Evolutionary conservation across 2,329 filamentous ascomycete genomes (phyloP), one percentile per base, ranked within the genome.

Genomic region (Talaromyces islandicus): DNA sequence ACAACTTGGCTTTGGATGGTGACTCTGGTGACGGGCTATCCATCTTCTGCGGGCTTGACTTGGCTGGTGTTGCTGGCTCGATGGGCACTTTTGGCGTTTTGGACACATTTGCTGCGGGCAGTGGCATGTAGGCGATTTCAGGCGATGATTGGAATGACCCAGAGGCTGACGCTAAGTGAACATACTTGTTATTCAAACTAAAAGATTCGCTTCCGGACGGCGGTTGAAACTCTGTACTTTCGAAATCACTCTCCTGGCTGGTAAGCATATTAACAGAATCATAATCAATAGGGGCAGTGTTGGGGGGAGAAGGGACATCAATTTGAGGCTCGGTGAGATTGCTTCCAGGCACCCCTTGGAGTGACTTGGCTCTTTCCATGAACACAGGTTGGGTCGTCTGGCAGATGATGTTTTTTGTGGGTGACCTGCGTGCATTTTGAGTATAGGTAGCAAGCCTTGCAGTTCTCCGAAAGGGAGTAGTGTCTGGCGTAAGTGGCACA

Each of bases 401-500:
- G 63, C 71, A 67, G 30, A 68, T 67, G 56, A 69, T 67, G 62
- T 67, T 72, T 64, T 77, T 77, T 58, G 70, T 71, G 32, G 77
- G 76, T 24, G 76, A 77, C 25, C 71, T 65, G 54, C 76, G 71
- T 38, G 71, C 64, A 60, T 75, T 76, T 63, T 71, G 71, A 63
- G 71, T 71, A 58, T 76, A 73, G 51, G 72, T 71, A 60, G 70
- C 67, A 62, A 72, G 66, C 61, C 73, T 71, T 62, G 71, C 70
- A 57, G 73, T 70, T 65, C 71, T 69, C 66, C 73, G 76, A 67
- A 77, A 73, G 14, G 88, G 87, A 21, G 86, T 89, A 57, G 85
- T 84, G 67, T 82, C 83, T 57, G 88, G 88, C 29, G 88, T 90
- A 52, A 87, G 83, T 60, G 88, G 88, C 64, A 85, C 84, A 67